Conservation (phyloP, 495 filamentous ascomycete species). For the Elaphomyces granulatus region DNA sequence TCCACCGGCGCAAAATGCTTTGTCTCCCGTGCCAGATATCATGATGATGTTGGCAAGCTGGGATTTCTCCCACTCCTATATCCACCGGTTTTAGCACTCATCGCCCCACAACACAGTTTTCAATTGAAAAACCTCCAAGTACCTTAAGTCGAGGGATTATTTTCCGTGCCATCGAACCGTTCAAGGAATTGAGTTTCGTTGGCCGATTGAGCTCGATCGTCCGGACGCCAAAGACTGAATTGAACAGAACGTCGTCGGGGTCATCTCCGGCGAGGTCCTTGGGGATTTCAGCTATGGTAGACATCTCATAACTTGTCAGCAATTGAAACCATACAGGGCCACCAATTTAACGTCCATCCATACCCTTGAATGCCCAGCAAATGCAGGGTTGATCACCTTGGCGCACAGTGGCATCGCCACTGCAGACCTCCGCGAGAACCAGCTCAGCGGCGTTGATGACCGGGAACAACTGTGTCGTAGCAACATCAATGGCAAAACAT, state of each 20-base stretch:
- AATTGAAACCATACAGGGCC: constrained; percentile 4
- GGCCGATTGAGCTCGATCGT: constrained; percentile 92
- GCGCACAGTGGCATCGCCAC: constrained; percentile 75
- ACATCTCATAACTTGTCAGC: constrained; percentile 36
- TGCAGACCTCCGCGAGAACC: constrained; percentile 34
- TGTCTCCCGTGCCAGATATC: constrained; percentile 72
- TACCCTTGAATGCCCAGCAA: constrained; percentile 34
- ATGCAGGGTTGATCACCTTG: constrained; percentile 55
- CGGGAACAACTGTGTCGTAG: constrained; percentile 32
- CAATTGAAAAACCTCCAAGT: no score
- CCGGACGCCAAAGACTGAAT: constrained; percentile 71
- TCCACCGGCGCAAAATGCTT: constrained; percentile 85
- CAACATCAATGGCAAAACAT: constrained; percentile 38
- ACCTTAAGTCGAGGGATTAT: constrained; percentile 70
- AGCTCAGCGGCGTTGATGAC: constrained; percentile 36
- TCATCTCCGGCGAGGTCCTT: constrained; percentile 52
- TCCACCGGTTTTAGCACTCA: no score
- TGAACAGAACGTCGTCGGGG: constrained; percentile 84
- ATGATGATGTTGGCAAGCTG: constrained; percentile 84
- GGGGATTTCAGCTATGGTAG: constrained; percentile 28
- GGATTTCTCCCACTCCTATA: constrained; percentile 81
- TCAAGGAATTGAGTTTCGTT: constrained; percentile 74
- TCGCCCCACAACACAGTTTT: no score
- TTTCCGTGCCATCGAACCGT: constrained; percentile 87
- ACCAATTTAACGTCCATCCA: constrained; percentile 1